Conservation (phyloP, 2,329 filamentous ascomycete species). For the Alternaria rosae region DNA sequence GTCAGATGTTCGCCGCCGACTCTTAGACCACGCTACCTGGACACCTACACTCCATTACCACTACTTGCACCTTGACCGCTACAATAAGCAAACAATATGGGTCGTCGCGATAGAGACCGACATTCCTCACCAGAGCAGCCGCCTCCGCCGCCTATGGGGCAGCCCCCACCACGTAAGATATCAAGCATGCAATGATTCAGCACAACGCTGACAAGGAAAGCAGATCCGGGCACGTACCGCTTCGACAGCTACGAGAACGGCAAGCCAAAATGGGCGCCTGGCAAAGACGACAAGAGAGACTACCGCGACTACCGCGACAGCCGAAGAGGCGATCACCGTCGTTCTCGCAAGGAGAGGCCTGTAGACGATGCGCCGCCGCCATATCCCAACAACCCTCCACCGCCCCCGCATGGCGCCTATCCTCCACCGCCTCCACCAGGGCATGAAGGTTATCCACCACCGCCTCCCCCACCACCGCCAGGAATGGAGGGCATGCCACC, state of each 20-base stretch:
- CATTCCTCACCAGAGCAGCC: conserved; percentile 20
- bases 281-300: conserved; percentile 29
- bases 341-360: conserved; percentile 22
- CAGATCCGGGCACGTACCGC: conserved; percentile 32
- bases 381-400: conserved; percentile 8
- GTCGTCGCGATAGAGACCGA: conserved; percentile 26
- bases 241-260: conserved; percentile 40
- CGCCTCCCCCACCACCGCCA: conserved; percentile 1
- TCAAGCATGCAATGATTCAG: background rate
- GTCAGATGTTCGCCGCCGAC: conserved; percentile 17
- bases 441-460: background rate
- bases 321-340: conserved; percentile 27
- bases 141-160: conserved; percentile 26
- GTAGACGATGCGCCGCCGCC: conserved; percentile 27
- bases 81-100: conserved; percentile 19
- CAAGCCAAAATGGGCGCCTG: conserved; percentile 36
- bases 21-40: background rate
- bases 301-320: conserved; percentile 32
- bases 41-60: conserved; percentile 1
- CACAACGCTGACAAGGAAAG: conserved; percentile 9
- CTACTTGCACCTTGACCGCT: background rate
- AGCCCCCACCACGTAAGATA: conserved; percentile 15
- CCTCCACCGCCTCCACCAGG: conserved; percentile 14
- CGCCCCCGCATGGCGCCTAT: conserved; percentile 10
- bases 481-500: background rate